Base-by-base conservation (phyloP, 1,284 basidiomycete species). In the Malassezia yamatoensis region DNA sequence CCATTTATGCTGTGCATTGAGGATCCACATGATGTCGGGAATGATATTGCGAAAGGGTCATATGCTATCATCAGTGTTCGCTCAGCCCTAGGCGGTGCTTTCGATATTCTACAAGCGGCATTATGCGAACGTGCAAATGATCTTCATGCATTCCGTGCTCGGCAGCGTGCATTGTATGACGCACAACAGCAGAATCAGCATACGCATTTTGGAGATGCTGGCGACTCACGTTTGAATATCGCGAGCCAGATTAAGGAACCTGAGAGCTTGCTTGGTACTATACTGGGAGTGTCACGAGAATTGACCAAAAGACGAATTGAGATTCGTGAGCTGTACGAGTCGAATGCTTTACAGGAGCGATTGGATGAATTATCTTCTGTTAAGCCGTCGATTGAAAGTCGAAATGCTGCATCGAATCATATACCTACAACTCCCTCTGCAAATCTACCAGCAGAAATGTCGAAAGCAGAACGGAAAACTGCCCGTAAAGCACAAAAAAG, bases 31-130 rank as follows among this genome's bases (percentile, higher is more conserved):
- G 90, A 96, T 76, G 77, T 82, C 15, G 88, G 83, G 37, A 96
- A 96, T 73, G 93, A 98, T 76, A 89, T 98, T 38, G 89, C 90
- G 0, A 83, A 81, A 47, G 88, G 88, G 2, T 90, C 90, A 0
- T 93, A 83, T 75, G 84, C 83, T 21, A 88, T 96, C 60, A 78
- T 81, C 34, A 84, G 84, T 66, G 89, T 96, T 42, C 83, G 85
- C 18, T 82, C 83, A 52, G 86, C 88, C 0, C 80, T 96, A 53
- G 84, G 85, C 0, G 91, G 91, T 4, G 93, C 91, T 2, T 84
- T 84, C 77, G 84, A 84, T 51, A 85, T 93, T 35, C 81, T 98
- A 69, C 84, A 84, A 12, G 78, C 60, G 78, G 80, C 70, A 39
- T 60, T 75, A 36, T 69, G 66, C 53, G 60, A 69, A 61, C 62